phyloP scores from a whole-genome alignment of 805 yeast species.

The Starmera pachycereana region DNA sequence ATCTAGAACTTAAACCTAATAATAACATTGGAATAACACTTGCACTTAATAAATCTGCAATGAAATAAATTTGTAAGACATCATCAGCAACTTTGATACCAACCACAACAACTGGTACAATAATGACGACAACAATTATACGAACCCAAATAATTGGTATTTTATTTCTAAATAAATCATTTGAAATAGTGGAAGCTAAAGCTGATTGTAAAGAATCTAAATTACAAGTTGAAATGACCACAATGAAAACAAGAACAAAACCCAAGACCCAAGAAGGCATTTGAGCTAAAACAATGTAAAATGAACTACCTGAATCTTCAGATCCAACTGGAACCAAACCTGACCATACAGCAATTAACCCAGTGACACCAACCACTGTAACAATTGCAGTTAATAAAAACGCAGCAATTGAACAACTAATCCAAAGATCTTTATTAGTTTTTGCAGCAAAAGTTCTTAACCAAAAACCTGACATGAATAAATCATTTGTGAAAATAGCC shows the following conservation, averaged over 20 bases:
- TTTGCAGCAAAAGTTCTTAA: constrained; percentile 85
- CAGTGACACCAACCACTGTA: constrained; percentile 71
- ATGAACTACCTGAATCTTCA: constrained; percentile 52
- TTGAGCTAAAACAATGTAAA: constrained; percentile 56
- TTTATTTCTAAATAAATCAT: constrained; percentile 81
- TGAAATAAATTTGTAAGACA: constrained; percentile 77
- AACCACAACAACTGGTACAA: constrained; percentile 82
- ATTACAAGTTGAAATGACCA: constrained; percentile 75
- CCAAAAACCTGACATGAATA: constrained; percentile 92
- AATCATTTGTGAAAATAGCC: constrained; percentile 84
- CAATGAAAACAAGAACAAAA: constrained; percentile 64
- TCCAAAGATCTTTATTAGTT: constrained; percentile 60
- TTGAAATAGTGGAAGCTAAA: constrained; percentile 78
- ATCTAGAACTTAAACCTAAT: constrained; percentile 58
- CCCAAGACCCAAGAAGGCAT: constrained; percentile 87
- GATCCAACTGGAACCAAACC: constrained; percentile 42
- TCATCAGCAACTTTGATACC: constrained; percentile 76
- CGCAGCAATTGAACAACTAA: constrained; percentile 72
- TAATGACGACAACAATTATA: constrained; percentile 56
- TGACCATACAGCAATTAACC: constrained; percentile 87
- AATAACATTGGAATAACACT: constrained; percentile 78
- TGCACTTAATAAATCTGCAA: constrained; percentile 84
- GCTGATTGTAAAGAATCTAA: constrained; percentile 87
- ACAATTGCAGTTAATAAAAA: constrained; percentile 52
- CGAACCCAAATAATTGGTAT: constrained; percentile 59